Percentiles rank a stretch among this genome's conserved stretches.
phyloP scores from a whole-genome alignment of 2,329 filamentous ascomycete species.

The Botrytis elliptica region DNA sequence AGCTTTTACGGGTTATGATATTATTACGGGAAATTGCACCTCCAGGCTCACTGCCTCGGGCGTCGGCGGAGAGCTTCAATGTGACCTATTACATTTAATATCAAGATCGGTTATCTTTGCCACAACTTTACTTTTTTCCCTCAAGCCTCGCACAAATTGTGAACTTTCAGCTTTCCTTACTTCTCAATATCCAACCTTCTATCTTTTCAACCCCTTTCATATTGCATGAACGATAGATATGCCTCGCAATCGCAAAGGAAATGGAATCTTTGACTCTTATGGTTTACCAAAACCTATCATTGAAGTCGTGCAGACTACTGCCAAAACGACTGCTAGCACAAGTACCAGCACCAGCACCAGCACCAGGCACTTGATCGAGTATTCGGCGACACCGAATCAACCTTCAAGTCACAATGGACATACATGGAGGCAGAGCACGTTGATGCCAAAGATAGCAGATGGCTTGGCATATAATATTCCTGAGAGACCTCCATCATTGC shows the following conservation, averaged over 20 bases:
- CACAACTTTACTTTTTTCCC: constrained; percentile 13
- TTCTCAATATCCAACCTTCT: constrained; percentile 1
- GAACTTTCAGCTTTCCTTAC: constrained; percentile 15
- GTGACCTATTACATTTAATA: constrained; percentile 6
- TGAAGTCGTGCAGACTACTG: neutral
- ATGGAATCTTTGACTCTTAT: neutral
- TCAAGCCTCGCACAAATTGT: constrained; percentile 8
- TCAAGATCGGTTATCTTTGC: constrained; percentile 7
- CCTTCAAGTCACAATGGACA: neutral
- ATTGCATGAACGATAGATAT: neutral
- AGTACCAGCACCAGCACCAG: no score
- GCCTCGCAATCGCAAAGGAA: neutral
- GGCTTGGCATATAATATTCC: neutral
- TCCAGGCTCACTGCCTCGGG: neutral
- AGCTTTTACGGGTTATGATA: neutral
- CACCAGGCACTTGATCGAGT: neutral
- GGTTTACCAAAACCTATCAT: constrained; percentile 8
- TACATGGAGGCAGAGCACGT: neutral
- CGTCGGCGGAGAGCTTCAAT: neutral
- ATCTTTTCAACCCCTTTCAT: neutral
- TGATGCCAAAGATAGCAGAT: constrained; percentile 8
- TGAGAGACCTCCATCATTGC: neutral
- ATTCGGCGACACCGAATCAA: neutral
- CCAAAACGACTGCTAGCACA: neutral
- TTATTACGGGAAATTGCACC: neutral